These are phyloP conservation scores for Cytospora paraplurivora DNA, from an alignment of 2,329 filamentous ascomycete species.

Conservation along the genomic window DNA sequence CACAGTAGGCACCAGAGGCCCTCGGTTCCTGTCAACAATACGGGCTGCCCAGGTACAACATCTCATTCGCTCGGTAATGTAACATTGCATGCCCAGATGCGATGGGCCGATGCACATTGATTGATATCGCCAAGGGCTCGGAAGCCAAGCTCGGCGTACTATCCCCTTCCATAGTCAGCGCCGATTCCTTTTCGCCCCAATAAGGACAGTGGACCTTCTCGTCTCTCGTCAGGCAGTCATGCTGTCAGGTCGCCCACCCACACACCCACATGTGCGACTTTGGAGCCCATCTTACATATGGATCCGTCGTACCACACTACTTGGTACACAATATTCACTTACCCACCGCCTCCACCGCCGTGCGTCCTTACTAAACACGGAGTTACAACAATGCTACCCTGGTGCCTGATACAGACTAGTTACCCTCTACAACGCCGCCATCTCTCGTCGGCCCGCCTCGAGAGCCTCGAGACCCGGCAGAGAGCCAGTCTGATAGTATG, in stretches of 20 bases:
- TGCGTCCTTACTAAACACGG: not conserved
- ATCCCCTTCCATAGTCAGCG: not conserved
- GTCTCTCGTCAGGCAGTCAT: not conserved
- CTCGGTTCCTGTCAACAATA: not conserved
- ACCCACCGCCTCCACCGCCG: not conserved
- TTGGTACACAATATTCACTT: not conserved
- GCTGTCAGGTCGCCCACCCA: not conserved
- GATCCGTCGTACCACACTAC: too few relatives aligned
- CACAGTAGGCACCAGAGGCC: not conserved
- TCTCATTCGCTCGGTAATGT: not conserved
- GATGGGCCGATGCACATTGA: not conserved
- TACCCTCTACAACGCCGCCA: slow-evolving; percentile 10
- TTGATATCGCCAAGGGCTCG: not conserved
- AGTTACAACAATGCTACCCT: slow-evolving; percentile 12
- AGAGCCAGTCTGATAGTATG: not conserved
- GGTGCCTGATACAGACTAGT: slow-evolving; percentile 17
- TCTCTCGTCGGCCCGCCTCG: slow-evolving; percentile 26
- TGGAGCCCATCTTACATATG: not conserved
- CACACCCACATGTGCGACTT: slow-evolving; percentile 1
- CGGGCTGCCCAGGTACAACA: not conserved
- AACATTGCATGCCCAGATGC: not conserved
- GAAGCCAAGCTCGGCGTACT: not conserved
- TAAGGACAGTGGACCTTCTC: not conserved
- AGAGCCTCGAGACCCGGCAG: slow-evolving; percentile 7
- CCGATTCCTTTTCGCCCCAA: not conserved